These are phyloP conservation scores for Aspergillus asperescens DNA, from an alignment of 495 filamentous ascomycete genomes.

Conservation along the genomic window DNA sequence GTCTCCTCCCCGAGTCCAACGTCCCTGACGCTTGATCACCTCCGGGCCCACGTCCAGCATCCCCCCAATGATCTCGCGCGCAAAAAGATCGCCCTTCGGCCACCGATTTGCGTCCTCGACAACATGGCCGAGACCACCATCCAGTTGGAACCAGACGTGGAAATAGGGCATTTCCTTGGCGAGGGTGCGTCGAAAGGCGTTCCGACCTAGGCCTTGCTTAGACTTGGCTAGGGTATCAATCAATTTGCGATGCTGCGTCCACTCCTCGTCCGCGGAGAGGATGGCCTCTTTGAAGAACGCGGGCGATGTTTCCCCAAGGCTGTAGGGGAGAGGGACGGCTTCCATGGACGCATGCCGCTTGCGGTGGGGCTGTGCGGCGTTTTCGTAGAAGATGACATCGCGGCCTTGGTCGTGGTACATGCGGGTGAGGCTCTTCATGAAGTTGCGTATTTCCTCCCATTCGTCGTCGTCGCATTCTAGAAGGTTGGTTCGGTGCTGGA, in stretches of 20 bases:
- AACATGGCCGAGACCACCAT: conserved; percentile 88
- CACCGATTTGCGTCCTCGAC: conserved; percentile 83
- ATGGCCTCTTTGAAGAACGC: conserved; percentile 97
- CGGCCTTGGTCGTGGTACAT: conserved; percentile 88
- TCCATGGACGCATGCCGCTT: conserved; percentile 82
- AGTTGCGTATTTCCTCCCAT: conserved; percentile 98
- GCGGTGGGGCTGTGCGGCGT: conserved; percentile 74
- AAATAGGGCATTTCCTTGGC: conserved; percentile 99
- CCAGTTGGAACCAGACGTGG: conserved; percentile 91
- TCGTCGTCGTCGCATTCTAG: conserved; percentile 98
- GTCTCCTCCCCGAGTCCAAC: conserved; percentile 72
- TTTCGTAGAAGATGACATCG: conserved; percentile 96
- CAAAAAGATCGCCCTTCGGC: conserved; percentile 92
- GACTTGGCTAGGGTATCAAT: conserved; percentile 79
- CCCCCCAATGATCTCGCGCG: conserved; percentile 83
- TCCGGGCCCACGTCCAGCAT: conserved; percentile 84
- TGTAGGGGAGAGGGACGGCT: conserved; percentile 80
- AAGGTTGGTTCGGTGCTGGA: conserved; percentile 82
- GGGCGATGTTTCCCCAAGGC: conserved; percentile 80
- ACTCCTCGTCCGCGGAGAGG: conserved; percentile 79
- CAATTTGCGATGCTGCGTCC: conserved; percentile 90
- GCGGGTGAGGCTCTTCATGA: conserved; percentile 93
- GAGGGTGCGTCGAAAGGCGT: conserved; percentile 74
- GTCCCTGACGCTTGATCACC: conserved; percentile 84
- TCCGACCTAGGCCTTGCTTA: conserved; percentile 64